Conservation (phyloP, 2,329 filamentous ascomycete species). For the Penicillium sp. region DNA sequence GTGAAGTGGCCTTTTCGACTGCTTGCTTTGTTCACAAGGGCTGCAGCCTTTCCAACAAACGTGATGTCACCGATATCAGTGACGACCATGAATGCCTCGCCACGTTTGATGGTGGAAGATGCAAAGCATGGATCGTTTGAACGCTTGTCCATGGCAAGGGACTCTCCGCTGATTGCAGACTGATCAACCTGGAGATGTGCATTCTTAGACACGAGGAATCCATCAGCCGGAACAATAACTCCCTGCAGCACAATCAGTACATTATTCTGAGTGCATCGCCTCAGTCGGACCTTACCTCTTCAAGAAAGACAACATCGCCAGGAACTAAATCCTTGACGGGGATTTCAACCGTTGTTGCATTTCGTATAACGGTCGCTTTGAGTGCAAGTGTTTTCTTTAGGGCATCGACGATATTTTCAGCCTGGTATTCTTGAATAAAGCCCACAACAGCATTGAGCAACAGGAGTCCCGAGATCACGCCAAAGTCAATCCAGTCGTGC, state of each 20-base stretch:
- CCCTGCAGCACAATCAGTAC: slow-evolving; percentile 48
- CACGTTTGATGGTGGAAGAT: slow-evolving; percentile 87
- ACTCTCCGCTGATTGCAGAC: slow-evolving; percentile 89
- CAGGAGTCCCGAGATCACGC: slow-evolving; percentile 81
- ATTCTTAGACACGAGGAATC: slow-evolving; percentile 78
- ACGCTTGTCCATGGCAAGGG: slow-evolving; percentile 86
- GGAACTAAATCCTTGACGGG: slow-evolving; percentile 83
- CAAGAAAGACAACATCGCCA: slow-evolving; percentile 84
- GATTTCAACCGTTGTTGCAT: slow-evolving; percentile 73
- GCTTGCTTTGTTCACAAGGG: slow-evolving; percentile 76
- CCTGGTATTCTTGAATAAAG: slow-evolving; percentile 88
- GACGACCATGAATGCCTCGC: slow-evolving; percentile 79
- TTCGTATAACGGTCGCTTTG: slow-evolving; percentile 83
- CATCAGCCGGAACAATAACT: slow-evolving; percentile 87
- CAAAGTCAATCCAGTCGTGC: slow-evolving; percentile 88
- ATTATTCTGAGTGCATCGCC: background rate
- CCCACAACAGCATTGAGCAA: slow-evolving; percentile 82
- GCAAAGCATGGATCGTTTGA: slow-evolving; percentile 77
- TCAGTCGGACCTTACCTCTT: slow-evolving; percentile 58
- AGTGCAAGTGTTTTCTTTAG: slow-evolving; percentile 87
- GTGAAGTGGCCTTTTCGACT: slow-evolving; percentile 82
- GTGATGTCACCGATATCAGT: slow-evolving; percentile 86
- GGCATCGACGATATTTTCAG: slow-evolving; percentile 85
- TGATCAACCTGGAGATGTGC: slow-evolving; percentile 89
- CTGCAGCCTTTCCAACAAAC: slow-evolving; percentile 85